A percentile compares a stretch with the other conserved stretches of the same genome.
Evolutionary conservation across 768 basidiomycete genomes (phyloP).

Genomic region (Tylopilus rubrobrunneus): DNA sequence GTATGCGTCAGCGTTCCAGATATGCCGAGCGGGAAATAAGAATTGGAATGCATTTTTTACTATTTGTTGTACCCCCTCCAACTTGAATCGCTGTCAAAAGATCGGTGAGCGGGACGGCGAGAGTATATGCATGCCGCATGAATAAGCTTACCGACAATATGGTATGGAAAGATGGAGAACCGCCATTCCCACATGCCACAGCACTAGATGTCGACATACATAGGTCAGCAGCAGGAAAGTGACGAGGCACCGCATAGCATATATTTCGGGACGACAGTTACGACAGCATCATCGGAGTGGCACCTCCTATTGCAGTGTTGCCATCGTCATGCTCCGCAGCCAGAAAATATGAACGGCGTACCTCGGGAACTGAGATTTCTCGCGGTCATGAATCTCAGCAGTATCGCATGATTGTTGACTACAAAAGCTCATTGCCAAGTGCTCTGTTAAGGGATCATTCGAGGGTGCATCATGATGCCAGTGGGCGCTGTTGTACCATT

Average conservation of each 20-base stretch:
- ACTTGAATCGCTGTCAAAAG: background rate
- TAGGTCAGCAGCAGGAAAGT: too few species aligned
- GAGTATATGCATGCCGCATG: too few species aligned
- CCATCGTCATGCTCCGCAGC: background rate
- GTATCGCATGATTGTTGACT: too few species aligned
- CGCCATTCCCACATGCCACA: background rate
- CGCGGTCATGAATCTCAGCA: background rate
- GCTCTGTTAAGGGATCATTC: too few species aligned
- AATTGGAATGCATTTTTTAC: background rate
- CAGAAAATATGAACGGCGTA: background rate
- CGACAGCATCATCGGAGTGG: background rate
- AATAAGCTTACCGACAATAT: too few species aligned
- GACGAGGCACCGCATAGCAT: too few species aligned
- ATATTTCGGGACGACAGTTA: background rate
- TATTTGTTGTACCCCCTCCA: background rate
- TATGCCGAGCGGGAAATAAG: background rate
- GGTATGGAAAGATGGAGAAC: background rate
- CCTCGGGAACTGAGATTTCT: background rate
- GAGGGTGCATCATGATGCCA: too few species aligned
- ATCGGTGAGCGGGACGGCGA: background rate
- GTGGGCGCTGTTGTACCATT: too few species aligned
- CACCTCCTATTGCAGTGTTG: background rate
- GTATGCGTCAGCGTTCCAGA: conserved; percentile 1
- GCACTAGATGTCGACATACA: background rate
- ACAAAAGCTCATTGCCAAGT: too few species aligned